Conservation (phyloP, 2,329 filamentous ascomycete species). For the Calonectria ilicicola region DNA sequence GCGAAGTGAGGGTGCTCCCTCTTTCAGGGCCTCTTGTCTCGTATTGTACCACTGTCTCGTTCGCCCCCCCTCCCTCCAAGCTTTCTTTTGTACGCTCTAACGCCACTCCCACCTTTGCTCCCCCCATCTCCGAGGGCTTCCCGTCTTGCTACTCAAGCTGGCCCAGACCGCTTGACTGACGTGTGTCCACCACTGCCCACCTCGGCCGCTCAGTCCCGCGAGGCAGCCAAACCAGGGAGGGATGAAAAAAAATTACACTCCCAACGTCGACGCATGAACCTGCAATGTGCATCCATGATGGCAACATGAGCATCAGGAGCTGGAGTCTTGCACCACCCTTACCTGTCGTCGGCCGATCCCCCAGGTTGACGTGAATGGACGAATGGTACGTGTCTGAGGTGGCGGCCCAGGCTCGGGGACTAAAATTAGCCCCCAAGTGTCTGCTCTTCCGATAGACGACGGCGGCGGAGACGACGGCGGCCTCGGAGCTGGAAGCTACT, state of each 20-base stretch:
- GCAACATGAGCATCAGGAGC: conserved; percentile 27
- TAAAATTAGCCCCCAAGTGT: conserved; percentile 43
- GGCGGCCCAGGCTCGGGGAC: conserved; percentile 37
- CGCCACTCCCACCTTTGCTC: conserved; percentile 7
- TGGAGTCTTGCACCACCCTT: conserved; percentile 28
- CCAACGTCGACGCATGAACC: background rate
- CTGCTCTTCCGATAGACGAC: conserved; percentile 29
- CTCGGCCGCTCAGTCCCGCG: conserved; percentile 1
- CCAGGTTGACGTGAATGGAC: conserved; percentile 26
- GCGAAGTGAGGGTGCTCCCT: background rate
- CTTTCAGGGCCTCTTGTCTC: background rate
- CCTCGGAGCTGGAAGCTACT: conserved; percentile 22
- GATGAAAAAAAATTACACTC: too few relatives aligned
- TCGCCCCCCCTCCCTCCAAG: background rate
- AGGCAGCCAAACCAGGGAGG: conserved; percentile 12
- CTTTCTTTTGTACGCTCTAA: conserved; percentile 3
- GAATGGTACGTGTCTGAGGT: conserved; percentile 44
- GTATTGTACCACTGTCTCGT: conserved; percentile 6
- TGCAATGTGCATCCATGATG: conserved; percentile 8
- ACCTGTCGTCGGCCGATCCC: conserved; percentile 40
- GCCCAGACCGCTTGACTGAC: conserved; percentile 24
- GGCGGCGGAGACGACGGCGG: conserved; percentile 25
- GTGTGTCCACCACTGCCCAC: conserved; percentile 13
- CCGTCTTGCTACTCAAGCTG: background rate
- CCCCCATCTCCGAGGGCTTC: background rate